These are phyloP conservation scores for Geosmithia putterillii DNA, from an alignment of 2,329 filamentous ascomycete genomes.

Conservation along the genomic window DNA sequence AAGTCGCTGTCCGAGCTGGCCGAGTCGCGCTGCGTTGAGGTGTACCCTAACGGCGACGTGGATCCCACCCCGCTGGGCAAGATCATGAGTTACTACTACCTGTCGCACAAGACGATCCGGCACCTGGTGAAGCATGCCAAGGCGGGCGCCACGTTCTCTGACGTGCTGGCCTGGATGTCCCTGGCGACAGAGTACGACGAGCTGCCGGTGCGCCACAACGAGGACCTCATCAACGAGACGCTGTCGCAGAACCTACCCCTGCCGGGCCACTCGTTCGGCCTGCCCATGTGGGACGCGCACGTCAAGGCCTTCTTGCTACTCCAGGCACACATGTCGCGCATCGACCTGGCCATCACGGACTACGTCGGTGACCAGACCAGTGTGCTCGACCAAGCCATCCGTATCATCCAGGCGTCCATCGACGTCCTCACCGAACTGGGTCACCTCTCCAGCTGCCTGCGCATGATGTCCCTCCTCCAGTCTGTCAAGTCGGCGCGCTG, in stretches of 20 bases:
- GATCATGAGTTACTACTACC: constrained; percentile 99
- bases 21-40: constrained; percentile 69
- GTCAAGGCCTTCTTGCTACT: constrained; percentile 91
- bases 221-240: constrained; percentile 92
- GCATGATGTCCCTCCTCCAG: constrained; percentile 79
- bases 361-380: constrained; percentile 89
- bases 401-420: constrained; percentile 90
- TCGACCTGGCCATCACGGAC: constrained; percentile 87
- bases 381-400: constrained; percentile 90
- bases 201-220: constrained; percentile 92
- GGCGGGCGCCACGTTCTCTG: constrained; percentile 61
- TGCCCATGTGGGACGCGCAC: constrained; percentile 97
- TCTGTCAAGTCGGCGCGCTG: constrained; percentile 87
- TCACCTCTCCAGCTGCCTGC: constrained; percentile 60
- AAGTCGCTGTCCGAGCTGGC: constrained; percentile 73
- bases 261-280: constrained; percentile 43
- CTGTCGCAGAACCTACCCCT: constrained; percentile 70
- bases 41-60: constrained; percentile 79
- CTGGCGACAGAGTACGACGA: constrained; percentile 93
- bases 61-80: constrained; percentile 86
- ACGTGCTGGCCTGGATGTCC: constrained; percentile 86
- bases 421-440: constrained; percentile 90
- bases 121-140: constrained; percentile 69
- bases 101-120: constrained; percentile 88
- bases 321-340: constrained; percentile 88